These are phyloP conservation scores for Mycena chlorophos DNA, from an alignment of 768 basidiomycete species.

Conservation along the genomic window DNA sequence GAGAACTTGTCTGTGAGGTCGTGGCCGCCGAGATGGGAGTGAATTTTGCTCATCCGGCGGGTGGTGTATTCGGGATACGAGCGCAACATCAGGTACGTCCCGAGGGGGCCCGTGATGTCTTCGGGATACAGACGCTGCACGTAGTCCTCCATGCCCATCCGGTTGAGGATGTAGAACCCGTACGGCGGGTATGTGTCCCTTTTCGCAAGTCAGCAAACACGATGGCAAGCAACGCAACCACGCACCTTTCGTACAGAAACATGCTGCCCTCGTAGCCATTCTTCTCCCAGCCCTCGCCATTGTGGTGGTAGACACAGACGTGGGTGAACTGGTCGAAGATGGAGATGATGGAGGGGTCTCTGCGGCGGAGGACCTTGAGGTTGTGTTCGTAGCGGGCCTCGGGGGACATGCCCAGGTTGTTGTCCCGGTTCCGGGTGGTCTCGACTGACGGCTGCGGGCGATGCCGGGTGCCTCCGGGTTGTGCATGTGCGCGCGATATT, in stretches of 20 bases:
- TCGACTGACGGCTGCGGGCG: constrained; percentile 24
- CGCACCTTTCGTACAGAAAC: constrained; percentile 84
- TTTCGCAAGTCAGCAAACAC: constrained; percentile 8
- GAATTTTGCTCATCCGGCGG: constrained; percentile 43
- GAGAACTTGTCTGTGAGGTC: constrained; percentile 47
- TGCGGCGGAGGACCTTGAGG: constrained; percentile 74
- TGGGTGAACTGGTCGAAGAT: constrained; percentile 89
- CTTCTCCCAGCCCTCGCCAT: constrained; percentile 77
- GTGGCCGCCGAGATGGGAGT: constrained; percentile 31
- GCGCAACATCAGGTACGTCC: constrained; percentile 70
- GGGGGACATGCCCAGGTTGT: constrained; percentile 57
- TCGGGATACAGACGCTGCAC: constrained; percentile 74
- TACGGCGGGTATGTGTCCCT: constrained; percentile 81
- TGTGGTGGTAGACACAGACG: constrained; percentile 78
- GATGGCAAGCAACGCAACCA: constrained; percentile 16
- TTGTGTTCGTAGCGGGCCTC: constrained; percentile 71
- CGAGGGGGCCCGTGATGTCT: constrained; percentile 65
- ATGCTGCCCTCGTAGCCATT: constrained; percentile 85
- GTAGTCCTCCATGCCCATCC: constrained; percentile 78
- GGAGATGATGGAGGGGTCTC: constrained; percentile 75
- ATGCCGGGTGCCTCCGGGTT: constrained; percentile 22
- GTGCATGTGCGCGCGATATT: background rate
- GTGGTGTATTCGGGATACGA: constrained; percentile 70
- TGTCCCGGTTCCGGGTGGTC: constrained; percentile 26
- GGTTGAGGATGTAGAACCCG: constrained; percentile 83